These are phyloP conservation scores for Pecoramyces ruminantium DNA, from an alignment of 192 early-diverging fungal genomes.

Conservation along the genomic window DNA sequence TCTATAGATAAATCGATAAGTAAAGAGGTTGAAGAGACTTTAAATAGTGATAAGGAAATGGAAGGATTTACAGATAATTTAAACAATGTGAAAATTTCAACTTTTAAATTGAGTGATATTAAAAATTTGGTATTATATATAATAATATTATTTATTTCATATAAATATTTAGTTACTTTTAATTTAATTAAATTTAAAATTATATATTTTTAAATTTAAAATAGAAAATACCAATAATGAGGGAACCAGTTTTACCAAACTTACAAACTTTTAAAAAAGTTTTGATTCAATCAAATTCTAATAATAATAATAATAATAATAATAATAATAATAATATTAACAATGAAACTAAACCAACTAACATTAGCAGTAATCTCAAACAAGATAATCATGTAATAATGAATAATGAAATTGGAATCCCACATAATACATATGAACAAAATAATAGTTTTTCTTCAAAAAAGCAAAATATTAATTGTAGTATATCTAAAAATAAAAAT, in stretches of 20 bases:
- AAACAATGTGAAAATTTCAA: background rate
- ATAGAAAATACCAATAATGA: background rate
- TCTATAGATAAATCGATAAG: background rate
- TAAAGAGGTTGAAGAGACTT: background rate
- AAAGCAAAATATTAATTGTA: background rate
- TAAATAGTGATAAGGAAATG: background rate
- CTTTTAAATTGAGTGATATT: background rate
- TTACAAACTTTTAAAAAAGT: background rate
- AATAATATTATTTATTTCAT: background rate
- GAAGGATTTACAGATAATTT: background rate
- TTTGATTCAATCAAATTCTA: background rate
- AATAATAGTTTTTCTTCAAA: background rate
- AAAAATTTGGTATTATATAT: background rate
- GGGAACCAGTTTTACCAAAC: background rate
- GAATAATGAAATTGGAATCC: background rate
- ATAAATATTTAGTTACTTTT: background rate
- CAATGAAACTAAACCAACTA: background rate
- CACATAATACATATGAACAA: background rate
- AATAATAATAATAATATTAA: background rate
- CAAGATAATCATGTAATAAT: too few species aligned
- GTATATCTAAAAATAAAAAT: background rate
- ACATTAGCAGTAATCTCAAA: too few species aligned
- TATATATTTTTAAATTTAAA: background rate
- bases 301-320: background rate
- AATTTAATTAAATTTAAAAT: background rate